Conservation (phyloP, 2,329 filamentous ascomycete species). For the Magnaporthales sp. region DNA sequence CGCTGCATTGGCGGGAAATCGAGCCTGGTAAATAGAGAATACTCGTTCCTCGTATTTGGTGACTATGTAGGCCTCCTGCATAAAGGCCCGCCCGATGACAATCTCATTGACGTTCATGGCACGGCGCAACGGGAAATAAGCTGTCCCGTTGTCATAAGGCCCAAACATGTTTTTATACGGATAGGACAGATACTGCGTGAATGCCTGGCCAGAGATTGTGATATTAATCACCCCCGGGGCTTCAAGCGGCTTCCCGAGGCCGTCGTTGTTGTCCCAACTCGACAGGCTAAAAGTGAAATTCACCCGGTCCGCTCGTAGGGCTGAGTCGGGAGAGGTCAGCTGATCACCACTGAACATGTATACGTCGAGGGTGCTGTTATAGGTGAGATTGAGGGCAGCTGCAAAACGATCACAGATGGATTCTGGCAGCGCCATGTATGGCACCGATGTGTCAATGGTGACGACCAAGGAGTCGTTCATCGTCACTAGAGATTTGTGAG, state of each 20-base stretch:
- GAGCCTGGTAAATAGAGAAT: conserved; percentile 48
- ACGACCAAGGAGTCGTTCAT: conserved; percentile 41
- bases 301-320: conserved; percentile 31
- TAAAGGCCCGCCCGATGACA: conserved; percentile 58
- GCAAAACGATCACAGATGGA: conserved; percentile 57
- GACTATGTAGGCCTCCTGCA: conserved; percentile 59
- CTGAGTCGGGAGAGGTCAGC: conserved; percentile 26
- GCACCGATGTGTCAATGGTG: conserved; percentile 55
- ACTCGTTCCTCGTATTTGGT: conserved; percentile 43
- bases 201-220: conserved; percentile 41
- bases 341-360: conserved; percentile 53
- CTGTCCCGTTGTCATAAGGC: conserved; percentile 32
- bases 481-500: conserved; percentile 25
- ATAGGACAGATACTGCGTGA: conserved; percentile 40
- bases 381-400: conserved; percentile 52
- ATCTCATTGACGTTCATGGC: conserved; percentile 42
- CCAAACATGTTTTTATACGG: conserved; percentile 38
- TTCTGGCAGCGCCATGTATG: conserved; percentile 55
- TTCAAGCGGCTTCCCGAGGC: conserved; percentile 39
- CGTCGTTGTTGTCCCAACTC: conserved; percentile 42
- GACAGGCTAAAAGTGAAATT: conserved; percentile 49
- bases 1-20: conserved; percentile 35
- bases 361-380: conserved; percentile 53
- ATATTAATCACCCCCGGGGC: conserved; percentile 46
- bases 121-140: conserved; percentile 60